These are phyloP conservation scores for Thymus mandschuricus DNA, from an alignment of 257 asterid genomes.

Conservation along the genomic window DNA sequence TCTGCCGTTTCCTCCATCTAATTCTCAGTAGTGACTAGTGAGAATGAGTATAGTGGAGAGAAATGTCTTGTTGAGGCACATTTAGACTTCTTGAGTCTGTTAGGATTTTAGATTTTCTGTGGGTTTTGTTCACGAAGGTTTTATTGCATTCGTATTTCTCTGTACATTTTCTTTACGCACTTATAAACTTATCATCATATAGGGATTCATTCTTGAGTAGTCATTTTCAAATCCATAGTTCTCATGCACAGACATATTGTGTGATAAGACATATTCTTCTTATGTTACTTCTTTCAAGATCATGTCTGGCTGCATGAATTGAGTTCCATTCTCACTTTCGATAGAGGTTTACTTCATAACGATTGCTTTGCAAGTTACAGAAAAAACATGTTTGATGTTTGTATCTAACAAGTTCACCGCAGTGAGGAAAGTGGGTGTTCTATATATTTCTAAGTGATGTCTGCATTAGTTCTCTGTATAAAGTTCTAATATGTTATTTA, in stretches of 20 bases:
- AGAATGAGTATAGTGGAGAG: background rate
- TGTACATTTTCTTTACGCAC: background rate
- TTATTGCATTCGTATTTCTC: background rate
- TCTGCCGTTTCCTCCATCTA: slow-evolving; percentile 3
- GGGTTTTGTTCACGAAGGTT: slow-evolving; percentile 10
- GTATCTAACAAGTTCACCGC: slow-evolving; percentile 1
- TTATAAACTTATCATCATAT: background rate
- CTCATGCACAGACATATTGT: background rate
- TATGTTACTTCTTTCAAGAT: slow-evolving; percentile 6
- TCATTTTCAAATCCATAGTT: background rate
- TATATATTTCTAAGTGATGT: slow-evolving; percentile 8
- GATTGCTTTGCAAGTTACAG: slow-evolving; percentile 10
- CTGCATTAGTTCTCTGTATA: slow-evolving; percentile 16
- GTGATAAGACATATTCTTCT: slow-evolving; percentile 8
- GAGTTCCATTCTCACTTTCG: background rate
- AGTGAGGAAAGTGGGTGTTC: slow-evolving; percentile 7
- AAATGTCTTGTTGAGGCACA: background rate
- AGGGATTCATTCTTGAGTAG: background rate
- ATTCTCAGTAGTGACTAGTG: background rate
- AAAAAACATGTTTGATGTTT: background rate
- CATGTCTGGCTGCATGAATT: background rate
- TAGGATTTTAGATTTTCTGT: background rate
- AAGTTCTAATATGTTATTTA: slow-evolving; percentile 10
- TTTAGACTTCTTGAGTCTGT: background rate
- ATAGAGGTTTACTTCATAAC: background rate